A percentile compares a stretch with the other conserved stretches of the same genome.
These are phyloP conservation scores for Chlorella sp. DNA, from an alignment of 139 green algal genomes.

Conservation along the genomic window DNA sequence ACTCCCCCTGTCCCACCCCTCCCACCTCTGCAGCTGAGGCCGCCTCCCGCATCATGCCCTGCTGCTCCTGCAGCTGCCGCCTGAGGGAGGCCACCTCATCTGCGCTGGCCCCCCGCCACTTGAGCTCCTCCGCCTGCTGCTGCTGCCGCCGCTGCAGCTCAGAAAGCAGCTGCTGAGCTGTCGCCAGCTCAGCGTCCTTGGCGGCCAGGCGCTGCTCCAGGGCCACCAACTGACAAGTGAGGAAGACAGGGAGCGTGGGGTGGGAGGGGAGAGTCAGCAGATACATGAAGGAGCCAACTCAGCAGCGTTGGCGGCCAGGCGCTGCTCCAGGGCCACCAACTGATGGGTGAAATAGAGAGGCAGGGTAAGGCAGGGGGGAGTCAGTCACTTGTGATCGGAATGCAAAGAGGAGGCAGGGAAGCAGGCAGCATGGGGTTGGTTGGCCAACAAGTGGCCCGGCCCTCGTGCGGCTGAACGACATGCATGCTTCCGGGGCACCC, in stretches of 20 bases:
- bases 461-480: too few relatives aligned
- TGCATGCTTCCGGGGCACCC: too few relatives aligned
- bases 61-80: not conserved
- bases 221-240: not conserved
- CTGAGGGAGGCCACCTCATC: not conserved
- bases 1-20: not conserved
- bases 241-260: too few relatives aligned
- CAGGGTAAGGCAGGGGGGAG: not conserved
- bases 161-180: not conserved
- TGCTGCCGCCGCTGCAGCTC: not conserved
- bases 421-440: too few relatives aligned
- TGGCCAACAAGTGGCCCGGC: too few relatives aligned
- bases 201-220: not conserved
- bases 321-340: not conserved
- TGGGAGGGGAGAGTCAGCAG: too few relatives aligned
- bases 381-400: too few relatives aligned
- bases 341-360: too few relatives aligned
- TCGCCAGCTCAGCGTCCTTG: not conserved
- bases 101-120: not conserved
- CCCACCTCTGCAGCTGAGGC: not conserved
- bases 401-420: too few relatives aligned
- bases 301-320: not conserved
- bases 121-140: not conserved
- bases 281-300: not conserved
- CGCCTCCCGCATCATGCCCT: not conserved